Evolutionary conservation across 495 filamentous ascomycete genomes (phyloP).

Genomic region (Aspergillus bertholletiae): DNA sequence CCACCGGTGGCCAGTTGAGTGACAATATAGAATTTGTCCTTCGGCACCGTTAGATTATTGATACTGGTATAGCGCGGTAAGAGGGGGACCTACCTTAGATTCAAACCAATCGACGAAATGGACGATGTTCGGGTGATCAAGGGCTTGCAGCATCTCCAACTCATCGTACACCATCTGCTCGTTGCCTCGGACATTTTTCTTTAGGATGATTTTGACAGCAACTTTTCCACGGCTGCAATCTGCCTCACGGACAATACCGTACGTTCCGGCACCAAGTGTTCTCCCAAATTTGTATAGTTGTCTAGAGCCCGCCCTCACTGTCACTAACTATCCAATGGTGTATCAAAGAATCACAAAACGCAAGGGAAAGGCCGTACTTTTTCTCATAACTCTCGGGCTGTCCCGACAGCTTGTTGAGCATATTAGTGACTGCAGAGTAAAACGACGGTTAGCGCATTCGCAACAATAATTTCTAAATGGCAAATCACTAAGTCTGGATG

Average conservation of each 20-base stretch:
- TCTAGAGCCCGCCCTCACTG: constrained; percentile 42
- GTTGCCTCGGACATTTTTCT: constrained; percentile 98
- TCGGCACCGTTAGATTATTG: constrained; percentile 7
- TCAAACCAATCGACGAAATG: constrained; percentile 99
- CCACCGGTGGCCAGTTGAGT: constrained; percentile 95
- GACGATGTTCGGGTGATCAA: constrained; percentile 95
- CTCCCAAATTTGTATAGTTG: constrained; percentile 85
- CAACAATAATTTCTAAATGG: neutral
- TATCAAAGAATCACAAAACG: neutral
- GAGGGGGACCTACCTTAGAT: constrained; percentile 55
- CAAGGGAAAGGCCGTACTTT: constrained; percentile 59
- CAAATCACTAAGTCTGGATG: neutral
- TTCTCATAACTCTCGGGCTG: constrained; percentile 98
- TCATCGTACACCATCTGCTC: constrained; percentile 99
- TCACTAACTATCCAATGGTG: constrained; percentile 1
- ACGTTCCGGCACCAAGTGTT: constrained; percentile 94
- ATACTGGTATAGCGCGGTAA: neutral
- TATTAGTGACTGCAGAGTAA: constrained; percentile 65
- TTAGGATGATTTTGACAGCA: constrained; percentile 97
- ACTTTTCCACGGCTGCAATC: constrained; percentile 78
- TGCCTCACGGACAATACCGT: constrained; percentile 96
- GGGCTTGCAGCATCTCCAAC: constrained; percentile 81
- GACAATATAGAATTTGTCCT: constrained; percentile 99
- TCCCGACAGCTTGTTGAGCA: constrained; percentile 96
- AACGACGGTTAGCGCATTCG: constrained; percentile 26